Conservation (phyloP, 208 protist genomes). For the Wallacemonas sp. region DNA sequence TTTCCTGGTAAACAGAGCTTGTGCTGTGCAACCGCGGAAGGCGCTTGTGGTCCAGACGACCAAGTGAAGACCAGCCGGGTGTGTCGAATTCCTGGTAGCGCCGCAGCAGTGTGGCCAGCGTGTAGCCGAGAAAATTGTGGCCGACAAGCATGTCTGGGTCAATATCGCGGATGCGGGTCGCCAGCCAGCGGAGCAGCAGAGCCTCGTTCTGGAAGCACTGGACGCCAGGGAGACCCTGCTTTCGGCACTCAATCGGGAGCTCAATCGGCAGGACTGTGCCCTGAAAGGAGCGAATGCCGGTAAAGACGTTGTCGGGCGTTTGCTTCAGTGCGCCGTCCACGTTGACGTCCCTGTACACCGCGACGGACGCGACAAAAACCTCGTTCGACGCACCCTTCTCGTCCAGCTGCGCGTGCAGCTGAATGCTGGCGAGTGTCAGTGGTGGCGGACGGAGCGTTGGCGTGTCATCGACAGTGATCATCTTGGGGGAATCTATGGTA, state of each 20-base stretch:
- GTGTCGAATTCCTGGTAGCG: slow-evolving; percentile 92
- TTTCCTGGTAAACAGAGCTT: slow-evolving; percentile 61
- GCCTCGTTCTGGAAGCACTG: slow-evolving; percentile 73
- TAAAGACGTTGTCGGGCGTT: slow-evolving; percentile 45
- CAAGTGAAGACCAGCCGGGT: slow-evolving; percentile 90
- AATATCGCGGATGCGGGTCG: slow-evolving; percentile 69
- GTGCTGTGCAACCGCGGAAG: slow-evolving; percentile 69
- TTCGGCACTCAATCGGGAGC: slow-evolving; percentile 73
- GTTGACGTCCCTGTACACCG: slow-evolving; percentile 80
- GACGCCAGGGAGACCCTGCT: slow-evolving; percentile 63
- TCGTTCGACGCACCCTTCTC: slow-evolving; percentile 82
- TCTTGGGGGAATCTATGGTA: slow-evolving; percentile 69
- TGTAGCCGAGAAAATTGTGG: slow-evolving; percentile 98
- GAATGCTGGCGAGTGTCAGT: slow-evolving; percentile 87
- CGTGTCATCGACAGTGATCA: slow-evolving; percentile 55
- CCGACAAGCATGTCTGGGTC: slow-evolving; percentile 96
- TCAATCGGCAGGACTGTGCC: slow-evolving; percentile 69
- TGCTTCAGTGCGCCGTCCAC: slow-evolving; percentile 64
- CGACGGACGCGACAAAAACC: slow-evolving; percentile 83
- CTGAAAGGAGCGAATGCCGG: slow-evolving; percentile 58
- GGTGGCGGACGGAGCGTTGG: slow-evolving; percentile 64
- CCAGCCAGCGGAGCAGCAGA: slow-evolving; percentile 77
- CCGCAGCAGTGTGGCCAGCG: slow-evolving; percentile 96
- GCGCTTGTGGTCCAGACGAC: slow-evolving; percentile 81
- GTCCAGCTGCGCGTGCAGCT: slow-evolving; percentile 90